These are phyloP conservation scores for Pichia pseudocactophila DNA, from an alignment of 805 yeast species.

Conservation along the genomic window DNA sequence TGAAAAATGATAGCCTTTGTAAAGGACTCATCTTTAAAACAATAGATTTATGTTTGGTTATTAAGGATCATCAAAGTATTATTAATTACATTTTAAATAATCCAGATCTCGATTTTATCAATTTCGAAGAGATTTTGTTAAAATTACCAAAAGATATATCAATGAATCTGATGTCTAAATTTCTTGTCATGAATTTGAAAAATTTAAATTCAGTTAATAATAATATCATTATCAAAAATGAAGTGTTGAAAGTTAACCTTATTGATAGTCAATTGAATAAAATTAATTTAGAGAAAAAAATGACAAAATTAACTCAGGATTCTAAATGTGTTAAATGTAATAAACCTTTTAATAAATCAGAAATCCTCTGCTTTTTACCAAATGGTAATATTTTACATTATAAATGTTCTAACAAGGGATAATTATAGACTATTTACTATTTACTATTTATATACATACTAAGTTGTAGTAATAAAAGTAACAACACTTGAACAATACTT, in stretches of 20 bases:
- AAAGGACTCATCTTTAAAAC: constrained; percentile 37
- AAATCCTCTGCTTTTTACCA: constrained; percentile 41
- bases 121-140: constrained; percentile 32
- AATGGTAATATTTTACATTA: constrained; percentile 44
- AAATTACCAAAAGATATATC: constrained; percentile 45
- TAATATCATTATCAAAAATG: constrained; percentile 34
- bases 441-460: constrained; percentile 1
- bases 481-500: constrained; percentile 80
- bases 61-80: constrained; percentile 11
- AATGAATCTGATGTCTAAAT: constrained; percentile 33
- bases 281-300: constrained; percentile 31
- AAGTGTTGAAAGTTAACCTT: constrained; percentile 46
- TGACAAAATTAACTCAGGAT: constrained; percentile 32
- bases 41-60: constrained; percentile 31
- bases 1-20: constrained; percentile 11
- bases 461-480: constrained; percentile 41
- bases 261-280: constrained; percentile 33
- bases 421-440: not conserved
- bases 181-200: constrained; percentile 38
- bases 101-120: constrained; percentile 18
- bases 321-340: constrained; percentile 56
- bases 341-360: constrained; percentile 36
- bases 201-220: constrained; percentile 32
- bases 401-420: constrained; percentile 32
- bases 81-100: constrained; percentile 26